Percentiles rank a stretch among this genome's conserved stretches.
Conservation (phyloP, 768 basidiomycete genomes). For the Leccinum rimulosum region DNA sequence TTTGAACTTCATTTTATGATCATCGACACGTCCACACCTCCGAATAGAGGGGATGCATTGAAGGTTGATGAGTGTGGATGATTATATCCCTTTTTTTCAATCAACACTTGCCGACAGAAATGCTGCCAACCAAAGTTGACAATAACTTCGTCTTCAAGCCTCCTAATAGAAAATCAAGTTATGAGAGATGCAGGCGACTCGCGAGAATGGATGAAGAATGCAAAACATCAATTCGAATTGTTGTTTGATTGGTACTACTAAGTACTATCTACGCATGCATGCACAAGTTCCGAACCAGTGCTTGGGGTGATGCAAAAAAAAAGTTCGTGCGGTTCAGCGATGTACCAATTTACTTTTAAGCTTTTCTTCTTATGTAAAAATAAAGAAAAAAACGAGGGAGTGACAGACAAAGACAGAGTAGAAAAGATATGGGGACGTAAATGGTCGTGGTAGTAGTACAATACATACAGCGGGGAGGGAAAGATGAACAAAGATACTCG, state of each 20-base stretch:
- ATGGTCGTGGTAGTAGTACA: background rate
- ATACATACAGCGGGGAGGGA: background rate
- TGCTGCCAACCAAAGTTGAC: no score
- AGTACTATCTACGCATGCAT: no score
- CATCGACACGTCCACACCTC: background rate
- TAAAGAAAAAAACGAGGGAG: no score
- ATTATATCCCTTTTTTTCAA: no score
- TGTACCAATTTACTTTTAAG: background rate
- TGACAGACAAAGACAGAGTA: background rate
- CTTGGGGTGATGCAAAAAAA: background rate
- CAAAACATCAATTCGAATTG: background rate
- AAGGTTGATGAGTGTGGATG: background rate
- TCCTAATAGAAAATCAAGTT: background rate
- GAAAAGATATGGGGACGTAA: background rate
- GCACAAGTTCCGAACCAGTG: background rate
- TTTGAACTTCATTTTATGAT: background rate
- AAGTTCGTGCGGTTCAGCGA: background rate
- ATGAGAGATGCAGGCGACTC: background rate
- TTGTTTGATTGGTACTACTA: background rate
- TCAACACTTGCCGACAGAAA: background rate
- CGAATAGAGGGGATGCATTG: background rate
- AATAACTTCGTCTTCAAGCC: no score
- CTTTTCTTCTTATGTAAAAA: no score
- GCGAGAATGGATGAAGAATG: background rate
- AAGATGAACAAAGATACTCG: background rate